Conservation (phyloP, 257 asterid species). For the Lavandula angustifolia region DNA sequence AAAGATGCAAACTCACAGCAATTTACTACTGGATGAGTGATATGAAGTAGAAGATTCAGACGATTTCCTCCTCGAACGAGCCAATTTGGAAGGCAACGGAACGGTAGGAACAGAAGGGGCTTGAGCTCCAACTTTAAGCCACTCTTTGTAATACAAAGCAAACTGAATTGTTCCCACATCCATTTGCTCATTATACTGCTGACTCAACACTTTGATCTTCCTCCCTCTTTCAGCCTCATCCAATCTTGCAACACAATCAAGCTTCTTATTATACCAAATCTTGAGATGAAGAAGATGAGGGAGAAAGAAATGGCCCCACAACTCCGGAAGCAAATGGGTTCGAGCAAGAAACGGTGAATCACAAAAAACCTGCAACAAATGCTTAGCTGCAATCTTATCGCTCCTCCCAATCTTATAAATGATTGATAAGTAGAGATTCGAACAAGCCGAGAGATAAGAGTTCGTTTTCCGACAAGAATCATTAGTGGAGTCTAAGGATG, state of each 20-base stretch:
- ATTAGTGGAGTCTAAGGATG: conserved; percentile 37
- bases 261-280: conserved; percentile 69
- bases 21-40: conserved; percentile 42
- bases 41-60: conserved; percentile 48
- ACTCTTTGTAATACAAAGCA: conserved; percentile 68
- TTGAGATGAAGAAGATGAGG: conserved; percentile 87
- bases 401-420: conserved; percentile 56
- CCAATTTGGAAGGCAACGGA: conserved; percentile 48
- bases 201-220: conserved; percentile 46
- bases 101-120: conserved; percentile 69
- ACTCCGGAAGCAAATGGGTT: conserved; percentile 65
- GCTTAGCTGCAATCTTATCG: conserved; percentile 59
- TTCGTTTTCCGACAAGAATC: conserved; percentile 34
- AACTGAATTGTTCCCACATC: conserved; percentile 65
- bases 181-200: conserved; percentile 53
- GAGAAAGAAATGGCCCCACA: conserved; percentile 84
- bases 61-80: conserved; percentile 56
- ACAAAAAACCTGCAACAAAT: conserved; percentile 57
- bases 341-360: conserved; percentile 68
- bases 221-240: conserved; percentile 39
- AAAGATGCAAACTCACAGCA: conserved; percentile 54
- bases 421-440: conserved; percentile 67
- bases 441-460: conserved; percentile 62
- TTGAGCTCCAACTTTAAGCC: conserved; percentile 73
- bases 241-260: conserved; percentile 42